phyloP scores from a whole-genome alignment of 495 filamentous ascomycete species.

The Penicillium maclennaniae region DNA sequence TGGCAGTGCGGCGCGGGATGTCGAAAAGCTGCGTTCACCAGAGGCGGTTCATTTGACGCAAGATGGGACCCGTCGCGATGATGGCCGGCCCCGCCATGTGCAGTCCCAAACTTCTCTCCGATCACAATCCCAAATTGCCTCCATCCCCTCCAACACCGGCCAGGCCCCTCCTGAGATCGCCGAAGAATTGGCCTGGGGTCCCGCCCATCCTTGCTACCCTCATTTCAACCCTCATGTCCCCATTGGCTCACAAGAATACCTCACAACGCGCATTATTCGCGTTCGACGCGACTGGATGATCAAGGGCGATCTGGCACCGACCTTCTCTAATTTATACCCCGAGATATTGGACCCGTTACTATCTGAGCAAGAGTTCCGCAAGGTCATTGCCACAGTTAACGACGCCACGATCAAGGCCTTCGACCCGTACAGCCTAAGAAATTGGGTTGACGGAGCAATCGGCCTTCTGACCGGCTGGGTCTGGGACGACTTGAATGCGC shows the following conservation, averaged over 20 bases:
- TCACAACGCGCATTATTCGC: constrained; percentile 82
- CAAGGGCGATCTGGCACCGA: constrained; percentile 84
- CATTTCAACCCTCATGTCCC: constrained; percentile 93
- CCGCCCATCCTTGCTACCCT: constrained; percentile 85
- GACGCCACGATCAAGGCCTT: constrained; percentile 65
- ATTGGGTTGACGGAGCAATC: constrained; percentile 70
- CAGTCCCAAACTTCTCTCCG: constrained; percentile 40
- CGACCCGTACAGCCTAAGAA: constrained; percentile 65
- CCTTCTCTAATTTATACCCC: constrained; percentile 90
- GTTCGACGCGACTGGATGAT: constrained; percentile 88
- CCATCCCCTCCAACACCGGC: constrained; percentile 38
- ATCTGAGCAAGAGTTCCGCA: constrained; percentile 75
- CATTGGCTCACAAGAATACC: constrained; percentile 64
- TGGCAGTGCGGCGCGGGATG: constrained; percentile 27
- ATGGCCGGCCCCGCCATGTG: constrained; percentile 33
- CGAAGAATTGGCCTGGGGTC: constrained; percentile 69
- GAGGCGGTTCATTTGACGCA: constrained; percentile 30
- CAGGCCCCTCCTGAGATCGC: constrained; percentile 43
- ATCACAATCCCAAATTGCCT: constrained; percentile 40
- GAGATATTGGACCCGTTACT: constrained; percentile 87
- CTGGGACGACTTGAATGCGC: constrained; percentile 83
- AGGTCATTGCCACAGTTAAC: constrained; percentile 75
- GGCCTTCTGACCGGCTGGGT: constrained; percentile 84
- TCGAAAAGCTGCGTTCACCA: constrained; percentile 30
- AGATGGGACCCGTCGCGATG: constrained; percentile 23